phyloP scores from a whole-genome alignment of 768 basidiomycete species.

The Serendipita sp. region DNA sequence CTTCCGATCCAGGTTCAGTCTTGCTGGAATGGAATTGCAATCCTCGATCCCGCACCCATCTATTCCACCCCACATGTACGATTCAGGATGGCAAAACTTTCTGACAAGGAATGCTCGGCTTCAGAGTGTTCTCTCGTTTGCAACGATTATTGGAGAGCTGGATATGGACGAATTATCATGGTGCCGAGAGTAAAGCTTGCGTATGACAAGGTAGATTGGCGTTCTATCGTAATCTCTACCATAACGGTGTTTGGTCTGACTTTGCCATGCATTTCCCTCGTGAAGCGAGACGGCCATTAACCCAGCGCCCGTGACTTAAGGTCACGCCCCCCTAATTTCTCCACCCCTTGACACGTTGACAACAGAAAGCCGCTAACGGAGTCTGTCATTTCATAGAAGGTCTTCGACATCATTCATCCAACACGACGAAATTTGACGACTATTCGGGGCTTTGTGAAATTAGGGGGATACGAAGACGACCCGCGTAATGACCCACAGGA shows the following conservation, averaged over 20 bases:
- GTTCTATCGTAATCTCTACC: not conserved
- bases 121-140: constrained; percentile 93
- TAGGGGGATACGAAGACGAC: constrained; percentile 96
- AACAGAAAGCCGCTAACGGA: not conserved
- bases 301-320: not conserved
- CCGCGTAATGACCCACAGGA: constrained; percentile 95
- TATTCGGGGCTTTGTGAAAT: constrained; percentile 79
- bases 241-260: not conserved
- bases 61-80: constrained; percentile 79
- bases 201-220: constrained; percentile 58
- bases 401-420: constrained; percentile 91
- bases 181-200: constrained; percentile 92
- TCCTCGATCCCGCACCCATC: constrained; percentile 91
- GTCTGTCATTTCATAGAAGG: constrained; percentile 38
- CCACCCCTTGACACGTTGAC: not conserved
- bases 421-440: constrained; percentile 80
- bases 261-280: not conserved
- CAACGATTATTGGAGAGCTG: constrained; percentile 95
- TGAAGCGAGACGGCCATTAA: not conserved
- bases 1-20: constrained; percentile 92
- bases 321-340: not conserved
- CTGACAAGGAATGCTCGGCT: constrained; percentile 84
- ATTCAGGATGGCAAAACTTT: constrained; percentile 88
- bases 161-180: constrained; percentile 95
- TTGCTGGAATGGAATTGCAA: constrained; percentile 96